These are phyloP conservation scores for Skeletonema tropicum DNA, from an alignment of 108 stramenopile genomes.

Conservation along the genomic window DNA sequence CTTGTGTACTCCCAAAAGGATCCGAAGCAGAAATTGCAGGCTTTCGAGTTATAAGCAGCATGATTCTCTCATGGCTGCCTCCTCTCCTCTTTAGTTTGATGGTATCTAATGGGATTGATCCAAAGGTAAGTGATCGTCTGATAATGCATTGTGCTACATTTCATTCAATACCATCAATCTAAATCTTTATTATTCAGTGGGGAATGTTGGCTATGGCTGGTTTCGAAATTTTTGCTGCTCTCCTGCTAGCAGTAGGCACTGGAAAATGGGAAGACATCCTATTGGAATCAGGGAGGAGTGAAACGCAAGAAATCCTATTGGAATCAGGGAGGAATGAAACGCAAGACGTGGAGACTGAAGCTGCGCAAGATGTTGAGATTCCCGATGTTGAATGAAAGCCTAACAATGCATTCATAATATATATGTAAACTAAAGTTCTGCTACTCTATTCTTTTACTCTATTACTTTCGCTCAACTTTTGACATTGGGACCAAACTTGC, in stretches of 20 bases:
- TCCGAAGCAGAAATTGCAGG: slow-evolving; percentile 66
- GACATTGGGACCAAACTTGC: slow-evolving; percentile 57
- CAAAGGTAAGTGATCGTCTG: slow-evolving; percentile 2
- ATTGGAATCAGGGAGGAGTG: slow-evolving; percentile 21
- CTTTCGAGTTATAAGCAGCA: slow-evolving; percentile 56
- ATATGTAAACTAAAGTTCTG: not conserved
- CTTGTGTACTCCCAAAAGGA: slow-evolving; percentile 52
- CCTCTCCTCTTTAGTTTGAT: slow-evolving; percentile 57
- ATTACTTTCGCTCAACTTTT: slow-evolving; percentile 3
- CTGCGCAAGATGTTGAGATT: not conserved
- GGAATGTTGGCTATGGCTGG: slow-evolving; percentile 22
- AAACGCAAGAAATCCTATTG: no score
- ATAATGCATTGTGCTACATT: not conserved
- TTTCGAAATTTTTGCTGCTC: slow-evolving; percentile 25
- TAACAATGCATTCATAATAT: not conserved
- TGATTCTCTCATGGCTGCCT: slow-evolving; percentile 56
- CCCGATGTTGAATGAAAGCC: no score
- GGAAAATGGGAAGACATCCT: slow-evolving; percentile 29
- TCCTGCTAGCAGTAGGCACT: slow-evolving; percentile 18
- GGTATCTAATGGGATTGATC: slow-evolving; percentile 16
- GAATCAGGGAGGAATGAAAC: no score
- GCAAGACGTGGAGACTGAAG: no score
- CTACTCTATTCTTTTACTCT: not conserved
- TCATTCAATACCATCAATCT: not conserved
- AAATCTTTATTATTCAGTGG: not conserved